Percentiles rank a stretch among this genome's conserved stretches.
Evolutionary conservation across 2,329 filamentous ascomycete genomes (phyloP).

Genomic region (Alternaria tenuissima): DNA sequence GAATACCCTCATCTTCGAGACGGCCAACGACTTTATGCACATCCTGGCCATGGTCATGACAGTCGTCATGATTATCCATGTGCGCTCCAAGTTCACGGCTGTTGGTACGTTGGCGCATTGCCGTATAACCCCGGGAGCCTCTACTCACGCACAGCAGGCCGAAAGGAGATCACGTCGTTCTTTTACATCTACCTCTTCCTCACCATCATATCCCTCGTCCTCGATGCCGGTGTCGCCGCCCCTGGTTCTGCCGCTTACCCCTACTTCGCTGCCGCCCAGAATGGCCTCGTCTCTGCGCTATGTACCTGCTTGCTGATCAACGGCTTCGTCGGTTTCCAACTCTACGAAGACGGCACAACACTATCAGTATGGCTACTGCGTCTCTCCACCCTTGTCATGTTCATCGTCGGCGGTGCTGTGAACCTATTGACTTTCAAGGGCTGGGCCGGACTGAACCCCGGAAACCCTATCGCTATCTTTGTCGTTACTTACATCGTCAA

Average conservation of each 20-base stretch:
- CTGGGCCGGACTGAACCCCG: conserved; percentile 85
- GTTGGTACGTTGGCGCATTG: conserved; percentile 71
- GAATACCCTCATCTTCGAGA: conserved; percentile 98
- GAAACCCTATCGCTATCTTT: conserved; percentile 88
- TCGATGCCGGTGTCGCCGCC: conserved; percentile 92
- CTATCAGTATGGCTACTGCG: conserved; percentile 94
- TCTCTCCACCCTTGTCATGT: conserved; percentile 79
- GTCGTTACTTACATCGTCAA: conserved; percentile 92
- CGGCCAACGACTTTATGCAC: conserved; percentile 88
- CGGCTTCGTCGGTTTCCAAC: conserved; percentile 96
- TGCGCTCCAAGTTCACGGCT: conserved; percentile 96
- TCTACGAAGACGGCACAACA: conserved; percentile 96
- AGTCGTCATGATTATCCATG: conserved; percentile 95
- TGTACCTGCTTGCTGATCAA: conserved; percentile 93
- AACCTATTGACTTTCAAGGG: conserved; percentile 91
- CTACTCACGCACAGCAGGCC: conserved; percentile 56
- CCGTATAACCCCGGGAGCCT: conserved; percentile 61
- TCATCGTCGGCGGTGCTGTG: conserved; percentile 85
- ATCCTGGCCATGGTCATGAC: conserved; percentile 92
- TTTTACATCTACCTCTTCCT: conserved; percentile 97
- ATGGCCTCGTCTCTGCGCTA: conserved; percentile 82
- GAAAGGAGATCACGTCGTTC: conserved; percentile 82
- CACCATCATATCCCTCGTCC: conserved; percentile 84
- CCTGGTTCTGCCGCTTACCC: conserved; percentile 81
- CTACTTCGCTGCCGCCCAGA: conserved; percentile 90